These are phyloP conservation scores for Phytophthora pisi DNA, from an alignment of 352 stramenopile species.

Conservation along the genomic window DNA sequence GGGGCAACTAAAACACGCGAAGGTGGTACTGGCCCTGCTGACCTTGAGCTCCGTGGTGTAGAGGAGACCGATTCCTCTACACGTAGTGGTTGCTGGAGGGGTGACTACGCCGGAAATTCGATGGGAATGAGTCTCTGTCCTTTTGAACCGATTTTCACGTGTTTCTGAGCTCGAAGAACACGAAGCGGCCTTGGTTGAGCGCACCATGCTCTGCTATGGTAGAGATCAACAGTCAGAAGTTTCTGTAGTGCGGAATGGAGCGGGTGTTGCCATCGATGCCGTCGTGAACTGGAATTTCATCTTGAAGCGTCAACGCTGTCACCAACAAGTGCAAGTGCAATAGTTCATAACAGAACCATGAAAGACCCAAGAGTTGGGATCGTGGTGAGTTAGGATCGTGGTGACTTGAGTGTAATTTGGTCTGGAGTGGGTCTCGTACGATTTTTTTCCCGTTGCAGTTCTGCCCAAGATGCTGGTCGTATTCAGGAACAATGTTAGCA, in stretches of 20 bases:
- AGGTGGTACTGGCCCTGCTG: too few species aligned
- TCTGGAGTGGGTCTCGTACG: too few species aligned
- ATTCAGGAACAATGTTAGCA: too few species aligned
- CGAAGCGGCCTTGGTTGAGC: neutral
- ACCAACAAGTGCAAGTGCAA: neutral
- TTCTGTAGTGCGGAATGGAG: neutral
- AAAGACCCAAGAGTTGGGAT: too few species aligned
- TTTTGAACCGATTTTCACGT: neutral
- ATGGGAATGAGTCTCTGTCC: neutral
- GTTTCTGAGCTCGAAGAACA: neutral
- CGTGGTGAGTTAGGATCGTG: too few species aligned
- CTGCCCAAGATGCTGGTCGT: too few species aligned
- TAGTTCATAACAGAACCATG: too few species aligned
- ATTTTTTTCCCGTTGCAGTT: neutral
- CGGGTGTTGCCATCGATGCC: neutral
- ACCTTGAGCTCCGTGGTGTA: too few species aligned
- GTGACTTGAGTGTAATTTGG: too few species aligned
- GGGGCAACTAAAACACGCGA: conserved; percentile 95
- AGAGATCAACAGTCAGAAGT: neutral
- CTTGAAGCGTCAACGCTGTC: neutral
- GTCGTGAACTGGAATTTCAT: neutral
- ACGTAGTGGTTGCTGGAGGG: neutral
- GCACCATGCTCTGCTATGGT: neutral
- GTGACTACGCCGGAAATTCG: neutral
- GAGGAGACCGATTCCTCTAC: too few species aligned